Conservation (phyloP, 257 asterid species). For the Solanum lignicaule region DNA sequence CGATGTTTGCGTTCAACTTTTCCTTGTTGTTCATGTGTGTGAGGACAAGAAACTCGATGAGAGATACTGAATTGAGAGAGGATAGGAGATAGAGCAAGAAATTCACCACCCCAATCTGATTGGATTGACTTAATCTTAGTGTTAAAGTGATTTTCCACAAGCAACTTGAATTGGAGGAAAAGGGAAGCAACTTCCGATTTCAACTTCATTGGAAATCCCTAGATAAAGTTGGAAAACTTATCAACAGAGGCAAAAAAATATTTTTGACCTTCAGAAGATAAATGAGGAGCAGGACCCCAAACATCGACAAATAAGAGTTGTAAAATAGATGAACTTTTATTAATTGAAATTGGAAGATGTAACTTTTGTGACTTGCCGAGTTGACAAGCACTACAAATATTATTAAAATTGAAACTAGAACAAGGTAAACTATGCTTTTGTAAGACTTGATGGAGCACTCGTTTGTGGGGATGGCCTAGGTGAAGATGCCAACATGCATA, state of each 20-base stretch:
- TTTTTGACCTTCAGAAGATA: background rate
- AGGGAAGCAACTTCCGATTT: no score
- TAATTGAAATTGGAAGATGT: background rate
- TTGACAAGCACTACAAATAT: background rate
- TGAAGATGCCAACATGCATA: background rate
- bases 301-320: background rate
- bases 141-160: background rate
- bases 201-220: background rate
- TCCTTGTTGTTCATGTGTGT: background rate
- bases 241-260: background rate
- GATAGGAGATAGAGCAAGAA: background rate
- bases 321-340: background rate
- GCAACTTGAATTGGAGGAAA: background rate
- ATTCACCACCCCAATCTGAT: background rate
- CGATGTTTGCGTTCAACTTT: background rate
- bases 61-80: background rate
- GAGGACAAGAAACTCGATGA: background rate
- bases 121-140: background rate
- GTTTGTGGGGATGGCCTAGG: background rate
- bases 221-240: background rate
- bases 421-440: background rate
- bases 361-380: background rate
- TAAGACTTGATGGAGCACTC: background rate
- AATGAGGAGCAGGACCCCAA: background rate
- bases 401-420: no score